A percentile compares a stretch with the other conserved stretches of the same genome.
phyloP scores from a whole-genome alignment of 345 rosid species.

The Gossypium australe region DNA sequence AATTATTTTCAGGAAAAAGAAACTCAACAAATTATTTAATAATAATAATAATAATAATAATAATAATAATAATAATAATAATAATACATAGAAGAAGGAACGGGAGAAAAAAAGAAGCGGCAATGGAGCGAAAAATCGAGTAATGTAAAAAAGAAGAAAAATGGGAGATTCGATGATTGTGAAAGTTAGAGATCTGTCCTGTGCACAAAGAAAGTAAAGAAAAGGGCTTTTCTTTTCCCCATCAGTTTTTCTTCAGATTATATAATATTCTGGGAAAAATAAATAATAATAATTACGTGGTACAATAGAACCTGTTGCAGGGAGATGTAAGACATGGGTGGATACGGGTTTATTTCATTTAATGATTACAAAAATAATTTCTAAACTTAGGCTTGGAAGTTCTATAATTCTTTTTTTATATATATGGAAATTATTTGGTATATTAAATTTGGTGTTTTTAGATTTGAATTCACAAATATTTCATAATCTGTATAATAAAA shows the following conservation, averaged over 20 bases:
- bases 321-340: too few species aligned
- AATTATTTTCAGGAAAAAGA: neutral
- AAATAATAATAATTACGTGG: too few species aligned
- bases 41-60: neutral
- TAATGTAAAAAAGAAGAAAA: neutral
- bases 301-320: too few species aligned
- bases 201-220: neutral
- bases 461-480: too few species aligned
- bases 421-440: too few species aligned
- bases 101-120: neutral
- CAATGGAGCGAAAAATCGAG: neutral
- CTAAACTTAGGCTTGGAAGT: too few species aligned
- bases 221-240: neutral
- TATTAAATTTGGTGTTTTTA: too few species aligned
- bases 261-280: neutral
- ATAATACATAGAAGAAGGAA: neutral
- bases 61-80: neutral
- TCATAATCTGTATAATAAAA: too few species aligned
- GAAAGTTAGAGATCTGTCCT: constrained; percentile 8
- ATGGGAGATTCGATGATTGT: constrained; percentile 9
- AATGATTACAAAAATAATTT: too few species aligned
- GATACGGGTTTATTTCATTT: too few species aligned
- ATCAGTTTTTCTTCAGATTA: neutral
- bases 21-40: neutral
- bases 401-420: too few species aligned